Evolutionary conservation across 495 filamentous ascomycete genomes (phyloP).

Genomic region (Xylona heveae): DNA sequence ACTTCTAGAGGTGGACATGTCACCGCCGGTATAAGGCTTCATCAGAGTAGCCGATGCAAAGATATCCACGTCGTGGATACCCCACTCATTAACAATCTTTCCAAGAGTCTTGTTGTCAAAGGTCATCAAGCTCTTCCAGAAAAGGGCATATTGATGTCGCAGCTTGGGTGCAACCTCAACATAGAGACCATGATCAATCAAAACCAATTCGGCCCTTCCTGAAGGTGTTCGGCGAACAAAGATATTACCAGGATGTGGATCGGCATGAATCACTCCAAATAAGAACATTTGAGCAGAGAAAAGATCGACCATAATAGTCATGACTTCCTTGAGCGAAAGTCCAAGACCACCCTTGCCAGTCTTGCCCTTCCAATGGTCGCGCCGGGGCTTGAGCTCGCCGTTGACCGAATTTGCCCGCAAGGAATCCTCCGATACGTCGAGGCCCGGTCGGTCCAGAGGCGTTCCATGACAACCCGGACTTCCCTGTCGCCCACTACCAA

Average conservation of each 20-base stretch:
- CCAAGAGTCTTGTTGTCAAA: conserved; percentile 71
- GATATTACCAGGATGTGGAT: conserved; percentile 93
- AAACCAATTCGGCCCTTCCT: conserved; percentile 69
- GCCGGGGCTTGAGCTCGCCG: conserved; percentile 59
- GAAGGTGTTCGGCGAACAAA: conserved; percentile 71
- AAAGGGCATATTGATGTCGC: conserved; percentile 68
- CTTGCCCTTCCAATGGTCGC: conserved; percentile 54
- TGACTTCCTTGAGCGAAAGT: conserved; percentile 59
- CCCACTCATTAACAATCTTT: conserved; percentile 56
- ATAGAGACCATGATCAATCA: conserved; percentile 94
- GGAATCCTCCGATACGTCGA: too few relatives aligned
- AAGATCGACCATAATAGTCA: conserved; percentile 88
- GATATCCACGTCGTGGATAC: conserved; percentile 68
- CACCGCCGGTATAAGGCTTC: conserved; percentile 75
- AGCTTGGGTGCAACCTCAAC: conserved; percentile 73
- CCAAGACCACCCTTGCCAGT: conserved; percentile 59
- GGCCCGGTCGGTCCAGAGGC: conserved; percentile 30
- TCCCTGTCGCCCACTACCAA: conserved; percentile 49
- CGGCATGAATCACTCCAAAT: conserved; percentile 84
- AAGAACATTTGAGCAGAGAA: conserved; percentile 96
- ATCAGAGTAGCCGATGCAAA: conserved; percentile 81
- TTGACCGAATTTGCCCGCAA: too few relatives aligned
- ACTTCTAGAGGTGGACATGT: conserved; percentile 34
- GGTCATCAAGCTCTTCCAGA: conserved; percentile 85
- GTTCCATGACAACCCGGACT: conserved; percentile 59